Conservation (phyloP, 306 rosid genomes). For the Pueraria montana region DNA sequence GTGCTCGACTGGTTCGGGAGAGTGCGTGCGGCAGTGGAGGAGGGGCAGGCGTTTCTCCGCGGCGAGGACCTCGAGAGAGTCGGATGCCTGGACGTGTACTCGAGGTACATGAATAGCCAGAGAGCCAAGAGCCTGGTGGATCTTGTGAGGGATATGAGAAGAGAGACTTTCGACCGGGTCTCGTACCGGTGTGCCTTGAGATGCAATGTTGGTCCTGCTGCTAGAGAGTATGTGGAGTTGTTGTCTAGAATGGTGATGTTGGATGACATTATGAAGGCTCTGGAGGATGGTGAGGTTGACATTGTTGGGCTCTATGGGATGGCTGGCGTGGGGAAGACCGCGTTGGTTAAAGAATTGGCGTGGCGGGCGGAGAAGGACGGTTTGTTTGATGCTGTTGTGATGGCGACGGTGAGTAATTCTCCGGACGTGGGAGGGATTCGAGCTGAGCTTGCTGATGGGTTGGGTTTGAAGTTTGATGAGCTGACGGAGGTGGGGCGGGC, state of each 20-base stretch:
- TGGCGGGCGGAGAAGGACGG: slow-evolving; percentile 40
- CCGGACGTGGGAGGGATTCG: slow-evolving; percentile 42
- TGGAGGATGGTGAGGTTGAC: slow-evolving; percentile 26
- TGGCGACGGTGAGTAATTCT: slow-evolving; percentile 24
- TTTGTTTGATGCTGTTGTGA: slow-evolving; percentile 43
- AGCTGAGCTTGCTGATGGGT: slow-evolving; percentile 46
- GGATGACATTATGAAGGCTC: slow-evolving; percentile 22
- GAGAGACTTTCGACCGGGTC: slow-evolving; percentile 37
- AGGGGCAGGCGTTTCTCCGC: slow-evolving; percentile 3
- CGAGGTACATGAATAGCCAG: slow-evolving; percentile 35
- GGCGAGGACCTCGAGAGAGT: slow-evolving; percentile 20
- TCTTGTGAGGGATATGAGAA: neutral
- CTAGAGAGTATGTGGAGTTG: slow-evolving; percentile 47
- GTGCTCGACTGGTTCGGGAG: slow-evolving; percentile 48
- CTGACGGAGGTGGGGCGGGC: slow-evolving; percentile 44
- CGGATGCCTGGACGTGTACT: slow-evolving; percentile 46
- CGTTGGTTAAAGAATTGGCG: slow-evolving; percentile 49
- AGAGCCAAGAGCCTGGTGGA: slow-evolving; percentile 29
- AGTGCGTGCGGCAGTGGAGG: slow-evolving; percentile 20
- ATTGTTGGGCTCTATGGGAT: slow-evolving; percentile 50
- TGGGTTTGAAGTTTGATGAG: slow-evolving; percentile 49
- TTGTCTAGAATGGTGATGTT: slow-evolving; percentile 38
- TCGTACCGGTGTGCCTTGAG: slow-evolving; percentile 45
- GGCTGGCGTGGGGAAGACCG: slow-evolving; percentile 52
- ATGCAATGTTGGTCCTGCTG: slow-evolving; percentile 38